phyloP scores from a whole-genome alignment of 352 stramenopile species.

The Phytophthora megakarya region DNA sequence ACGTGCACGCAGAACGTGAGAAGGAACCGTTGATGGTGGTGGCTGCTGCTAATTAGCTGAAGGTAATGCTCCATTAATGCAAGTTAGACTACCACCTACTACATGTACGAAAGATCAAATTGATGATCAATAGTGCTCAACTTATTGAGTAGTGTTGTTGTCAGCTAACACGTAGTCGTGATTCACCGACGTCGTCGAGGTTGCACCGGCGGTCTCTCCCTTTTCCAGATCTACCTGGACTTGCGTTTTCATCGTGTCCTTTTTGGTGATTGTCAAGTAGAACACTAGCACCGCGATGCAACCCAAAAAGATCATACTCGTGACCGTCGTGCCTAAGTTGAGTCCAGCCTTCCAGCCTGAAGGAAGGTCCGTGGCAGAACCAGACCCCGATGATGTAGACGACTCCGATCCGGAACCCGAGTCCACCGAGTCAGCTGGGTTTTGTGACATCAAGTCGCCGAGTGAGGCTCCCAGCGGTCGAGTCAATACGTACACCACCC shows the following conservation, averaged over 20 bases:
- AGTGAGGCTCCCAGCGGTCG: slow-evolving; percentile 32
- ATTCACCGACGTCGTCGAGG: not conserved
- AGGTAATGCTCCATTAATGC: too few species aligned
- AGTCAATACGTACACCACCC: slow-evolving; percentile 33
- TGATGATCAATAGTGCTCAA: too few species aligned
- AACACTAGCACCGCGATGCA: slow-evolving; percentile 23
- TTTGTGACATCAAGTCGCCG: slow-evolving; percentile 35
- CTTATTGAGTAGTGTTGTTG: too few species aligned
- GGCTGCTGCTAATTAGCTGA: slow-evolving; percentile 32
- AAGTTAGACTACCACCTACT: slow-evolving; percentile 12
- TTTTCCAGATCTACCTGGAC: slow-evolving; percentile 9
- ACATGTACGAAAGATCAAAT: too few species aligned
- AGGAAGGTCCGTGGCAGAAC: slow-evolving; percentile 6
- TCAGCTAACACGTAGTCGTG: too few species aligned
- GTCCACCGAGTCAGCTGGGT: slow-evolving; percentile 24
- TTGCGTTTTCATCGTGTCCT: slow-evolving; percentile 16
- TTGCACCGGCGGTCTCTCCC: not conserved
- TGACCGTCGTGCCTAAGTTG: slow-evolving; percentile 30
- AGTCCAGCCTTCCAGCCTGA: slow-evolving; percentile 33
- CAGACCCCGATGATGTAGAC: not conserved
- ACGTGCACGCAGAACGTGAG: slow-evolving; percentile 21
- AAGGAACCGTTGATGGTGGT: slow-evolving; percentile 28
- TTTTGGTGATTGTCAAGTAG: slow-evolving; percentile 28
- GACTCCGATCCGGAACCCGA: not conserved
- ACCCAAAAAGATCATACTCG: slow-evolving; percentile 32